These are phyloP conservation scores for Helicostylum pulchrum DNA, from an alignment of 192 early-diverging fungal species.

Conservation along the genomic window DNA sequence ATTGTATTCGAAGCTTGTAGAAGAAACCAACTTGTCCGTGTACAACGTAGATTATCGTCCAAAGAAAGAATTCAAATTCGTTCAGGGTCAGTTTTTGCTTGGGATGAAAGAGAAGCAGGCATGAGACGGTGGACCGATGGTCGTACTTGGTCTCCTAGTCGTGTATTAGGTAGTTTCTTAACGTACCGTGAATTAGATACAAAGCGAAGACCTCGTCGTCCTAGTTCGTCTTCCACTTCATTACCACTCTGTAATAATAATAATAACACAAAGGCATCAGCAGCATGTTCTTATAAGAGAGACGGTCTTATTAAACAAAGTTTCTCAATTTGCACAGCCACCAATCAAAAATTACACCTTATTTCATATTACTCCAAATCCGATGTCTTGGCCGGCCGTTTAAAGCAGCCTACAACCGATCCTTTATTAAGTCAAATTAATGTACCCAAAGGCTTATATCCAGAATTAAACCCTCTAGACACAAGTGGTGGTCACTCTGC, in stretches of 20 bases:
- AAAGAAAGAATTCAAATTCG: slow-evolving; percentile 76
- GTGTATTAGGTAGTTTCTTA: slow-evolving; percentile 84
- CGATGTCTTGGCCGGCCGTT: slow-evolving; percentile 62
- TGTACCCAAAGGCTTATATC: slow-evolving; percentile 81
- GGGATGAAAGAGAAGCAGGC: slow-evolving; percentile 88
- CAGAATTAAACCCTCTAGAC: slow-evolving; percentile 58
- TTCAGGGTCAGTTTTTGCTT: slow-evolving; percentile 87
- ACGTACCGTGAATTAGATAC: slow-evolving; percentile 85
- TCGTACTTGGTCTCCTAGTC: slow-evolving; percentile 82
- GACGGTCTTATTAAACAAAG: slow-evolving; percentile 88
- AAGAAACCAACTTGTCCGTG: slow-evolving; percentile 64
- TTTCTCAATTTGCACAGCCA: slow-evolving; percentile 78
- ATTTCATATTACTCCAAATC: slow-evolving; percentile 89
- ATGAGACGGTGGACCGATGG: slow-evolving; percentile 95
- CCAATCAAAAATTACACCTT: slow-evolving; percentile 79
- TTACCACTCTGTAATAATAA: slow-evolving; percentile 2
- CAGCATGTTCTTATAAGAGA: slow-evolving; percentile 60
- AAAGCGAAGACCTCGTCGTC: slow-evolving; percentile 50
- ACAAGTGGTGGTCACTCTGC: slow-evolving; percentile 34
- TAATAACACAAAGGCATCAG: slow-evolving; percentile 14
- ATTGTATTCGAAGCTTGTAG: slow-evolving; percentile 89
- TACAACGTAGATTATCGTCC: slow-evolving; percentile 79
- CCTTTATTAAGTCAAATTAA: slow-evolving; percentile 61
- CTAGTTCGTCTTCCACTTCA: slow-evolving; percentile 16
- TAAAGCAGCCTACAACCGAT: slow-evolving; percentile 67